Base-by-base conservation (phyloP, 1,284 basidiomycete species). In the Malassezia caprae region DNA sequence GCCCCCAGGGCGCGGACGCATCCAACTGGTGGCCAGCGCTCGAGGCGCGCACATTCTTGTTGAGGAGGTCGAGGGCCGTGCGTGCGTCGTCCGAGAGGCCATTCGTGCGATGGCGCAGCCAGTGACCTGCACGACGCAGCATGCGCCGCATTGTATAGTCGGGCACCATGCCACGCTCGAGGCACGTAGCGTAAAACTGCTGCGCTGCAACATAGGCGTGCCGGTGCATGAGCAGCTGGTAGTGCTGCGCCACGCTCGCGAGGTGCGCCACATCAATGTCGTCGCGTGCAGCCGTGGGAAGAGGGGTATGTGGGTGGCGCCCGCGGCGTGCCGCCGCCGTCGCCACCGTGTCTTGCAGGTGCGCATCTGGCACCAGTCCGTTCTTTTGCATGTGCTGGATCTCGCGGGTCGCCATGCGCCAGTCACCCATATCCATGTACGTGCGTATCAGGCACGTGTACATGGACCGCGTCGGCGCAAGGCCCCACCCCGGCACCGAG, bases 121-220 rank as follows among this genome's bases (percentile, higher is more conserved):
- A 55, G 35, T 55, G 48, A 15, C 47, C 40, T 5, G 53, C 28
- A 13, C 53, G 53, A n/a, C 42, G 41, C 19, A 55, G 47, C 47
- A 39, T 34, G 19, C 53, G 53, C 39, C 53, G 53, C 17, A 49
- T 28, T 24, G 47, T 19, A 47, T 55, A 55, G 41, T 43, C 31
- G 8, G 53, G 53, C 27, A 27, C 40, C 27, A 55, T 39, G 24
- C 53, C 53, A 30, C 39, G 41, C 17, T 26, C 27, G 8, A 56
- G 48, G 45, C 48, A 50, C 23, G 17, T 24, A 24, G 48, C 41
- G 24, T 39, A 50, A 39, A 51, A 56, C 31, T 47, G 41, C 46
- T 56, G 54, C 17, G 54, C 54, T 5, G 21, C 43, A 2, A 46
- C 19, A 34, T 51, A 56, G 10, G 30, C 34, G 13, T 42, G 48